Evolutionary conservation across 2,329 filamentous ascomycete genomes (phyloP), one percentile per base, ranked within the genome.

Genomic region (Sphaerulina populicola): DNA sequence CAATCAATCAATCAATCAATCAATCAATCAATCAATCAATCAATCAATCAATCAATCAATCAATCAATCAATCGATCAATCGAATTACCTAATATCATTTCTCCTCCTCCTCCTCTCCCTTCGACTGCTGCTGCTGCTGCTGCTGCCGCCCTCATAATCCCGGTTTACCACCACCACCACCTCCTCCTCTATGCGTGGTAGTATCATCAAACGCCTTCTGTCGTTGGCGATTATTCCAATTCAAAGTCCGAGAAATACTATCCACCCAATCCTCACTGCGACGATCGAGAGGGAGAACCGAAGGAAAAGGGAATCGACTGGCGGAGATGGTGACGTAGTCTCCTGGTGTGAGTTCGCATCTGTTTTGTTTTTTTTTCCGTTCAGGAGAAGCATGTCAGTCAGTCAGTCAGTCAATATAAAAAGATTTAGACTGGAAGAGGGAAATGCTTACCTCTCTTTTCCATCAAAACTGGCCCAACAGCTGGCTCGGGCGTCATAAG

Each of bases 381-480:
- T 18, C 2, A 18, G 18, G 18, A 18, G 18, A 18, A 18, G 18
- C 2, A 18, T 18, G 38, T 50, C 15, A 46, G 38, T 18, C 4
- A 14, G 30, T 14, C 27, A 41, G 2, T 18, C 18, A 18, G 18
- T 18, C 18, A 18, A 18, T 18, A 18, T 18, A 18, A 18, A 18
- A 18, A 7, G 9, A 12, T 23, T 14, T 18, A 7, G 38, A 33
- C 11, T 21, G 14, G 11, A 6, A 7, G 38, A 5, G 6, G 2
- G 6, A 18, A 40, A n/a, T 9, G 15, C 69, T 60, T 62, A 77
- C 71, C 89, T 81, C 73, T 96, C 88, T 55, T 89, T 80, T 1
- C 93, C 93, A 69, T 98, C 93, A 66, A 98, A 98, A 68, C 88
- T 94, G n/a, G 90, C 93, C 91, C 93, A 98, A 37, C 86, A 90